Evolutionary conservation across 2,329 filamentous ascomycete genomes (phyloP), one percentile per base, ranked within the genome.

Genomic region (Amauroascus niger): DNA sequence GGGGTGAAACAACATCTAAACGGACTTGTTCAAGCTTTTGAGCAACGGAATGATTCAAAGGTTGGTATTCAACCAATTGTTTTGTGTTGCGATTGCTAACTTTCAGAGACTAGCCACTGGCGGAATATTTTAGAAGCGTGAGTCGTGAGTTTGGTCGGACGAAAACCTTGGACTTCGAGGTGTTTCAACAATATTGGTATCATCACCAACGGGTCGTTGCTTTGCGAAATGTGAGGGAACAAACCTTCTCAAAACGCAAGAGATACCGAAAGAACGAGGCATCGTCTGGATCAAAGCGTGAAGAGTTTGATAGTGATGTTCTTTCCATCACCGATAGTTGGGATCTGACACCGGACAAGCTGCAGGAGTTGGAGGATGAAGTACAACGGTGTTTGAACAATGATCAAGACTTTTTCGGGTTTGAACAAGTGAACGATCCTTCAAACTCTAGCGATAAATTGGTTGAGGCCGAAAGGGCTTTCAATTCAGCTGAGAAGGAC

Each of bases 151-250:
- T 47, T 24, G 44, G 32, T 47, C 44, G 32, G 32, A 47, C 16
- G n/a, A 14, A 13, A 18, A 7, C 44, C 44, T 32, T 47, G 44
- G 16, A 47, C 26, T 33, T 33, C n/a, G 26, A 47, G 44, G 2
- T 26, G 9, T 47, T 47, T 47, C 44, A 32, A 18, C 44, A 47
- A 33, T 47, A 11, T 26, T 47, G 26, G 26, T 47, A 47, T 47
- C 44, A 14, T 47, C 26, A 33, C 24, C 32, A 47, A 32, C 44
- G 24, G 28, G 24, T 47, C n/a, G 44, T 47, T 47, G 44, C 44
- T 47, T 47, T 47, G 18, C 24, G 16, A 16, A 13, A 47, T 32
- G 44, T 33, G 4, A 32, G 18, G 26, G 32, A 33, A 33, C 44
- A 32, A 47, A 16, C n/a, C n/a, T n/a, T 47, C 11, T 33, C 26